Conservation (phyloP, 768 basidiomycete species). For the Floccularia luteovirens region DNA sequence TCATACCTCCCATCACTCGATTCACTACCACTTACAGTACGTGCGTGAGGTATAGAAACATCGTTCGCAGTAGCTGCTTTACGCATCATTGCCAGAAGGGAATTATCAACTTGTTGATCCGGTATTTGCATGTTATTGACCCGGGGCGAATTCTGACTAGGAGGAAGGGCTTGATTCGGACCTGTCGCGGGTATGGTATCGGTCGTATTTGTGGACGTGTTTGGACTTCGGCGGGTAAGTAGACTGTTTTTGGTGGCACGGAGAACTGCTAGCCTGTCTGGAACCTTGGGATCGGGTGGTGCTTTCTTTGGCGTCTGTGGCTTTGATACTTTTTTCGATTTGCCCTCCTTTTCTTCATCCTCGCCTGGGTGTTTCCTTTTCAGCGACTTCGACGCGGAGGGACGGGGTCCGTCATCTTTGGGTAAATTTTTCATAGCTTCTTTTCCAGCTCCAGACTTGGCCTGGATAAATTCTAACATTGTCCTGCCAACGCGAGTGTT, state of each 20-base stretch:
- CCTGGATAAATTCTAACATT: constrained; percentile 46
- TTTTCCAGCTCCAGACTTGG: constrained; percentile 13
- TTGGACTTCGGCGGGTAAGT: constrained; percentile 2
- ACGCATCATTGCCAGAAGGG: too few species aligned
- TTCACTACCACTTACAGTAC: too few species aligned
- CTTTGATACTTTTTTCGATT: constrained; percentile 9
- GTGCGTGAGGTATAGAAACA: too few species aligned
- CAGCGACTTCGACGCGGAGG: constrained; percentile 9
- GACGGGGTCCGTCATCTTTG: constrained; percentile 8
- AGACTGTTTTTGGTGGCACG: too few species aligned
- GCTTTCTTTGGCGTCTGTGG: background rate
- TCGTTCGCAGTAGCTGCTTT: too few species aligned
- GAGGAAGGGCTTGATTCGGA: too few species aligned
- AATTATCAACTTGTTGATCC: too few species aligned
- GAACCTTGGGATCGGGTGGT: background rate
- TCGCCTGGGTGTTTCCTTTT: constrained; percentile 7
- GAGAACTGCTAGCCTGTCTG: constrained; percentile 8
- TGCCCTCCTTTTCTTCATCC: constrained; percentile 12
- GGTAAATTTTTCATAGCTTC: constrained; percentile 8
- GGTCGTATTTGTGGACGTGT: too few species aligned
- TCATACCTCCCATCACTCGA: too few species aligned
- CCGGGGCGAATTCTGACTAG: too few species aligned
- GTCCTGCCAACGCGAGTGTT: constrained; percentile 50
- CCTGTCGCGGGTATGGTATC: too few species aligned
- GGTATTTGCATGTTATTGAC: too few species aligned